phyloP scores from a whole-genome alignment of 202 grass and related monocot species.

The Saccharum hybrid region DNA sequence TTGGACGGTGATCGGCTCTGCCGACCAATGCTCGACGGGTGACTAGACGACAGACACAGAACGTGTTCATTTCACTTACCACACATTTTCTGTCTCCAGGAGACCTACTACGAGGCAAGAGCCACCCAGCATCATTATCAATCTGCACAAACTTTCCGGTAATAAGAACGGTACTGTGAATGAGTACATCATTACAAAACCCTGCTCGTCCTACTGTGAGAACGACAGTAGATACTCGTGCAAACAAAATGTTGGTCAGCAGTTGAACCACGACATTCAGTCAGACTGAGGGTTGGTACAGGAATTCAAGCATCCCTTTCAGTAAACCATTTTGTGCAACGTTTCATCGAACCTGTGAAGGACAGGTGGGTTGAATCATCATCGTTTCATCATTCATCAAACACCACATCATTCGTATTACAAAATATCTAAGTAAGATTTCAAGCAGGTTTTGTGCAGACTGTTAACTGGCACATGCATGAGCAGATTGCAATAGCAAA shows the following conservation, averaged over 20 bases:
- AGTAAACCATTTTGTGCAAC: slow-evolving; percentile 7
- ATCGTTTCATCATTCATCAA: slow-evolving; percentile 23
- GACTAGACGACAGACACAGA: not conserved
- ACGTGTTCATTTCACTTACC: not conserved
- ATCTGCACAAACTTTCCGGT: not conserved
- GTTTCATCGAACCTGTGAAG: not conserved
- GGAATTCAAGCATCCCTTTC: not conserved
- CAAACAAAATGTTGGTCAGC: not conserved
- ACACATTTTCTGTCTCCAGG: not conserved
- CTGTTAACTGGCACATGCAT: slow-evolving; percentile 1
- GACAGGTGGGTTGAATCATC: not conserved
- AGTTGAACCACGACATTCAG: not conserved
- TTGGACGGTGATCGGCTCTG: not conserved
- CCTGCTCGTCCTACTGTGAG: not conserved
- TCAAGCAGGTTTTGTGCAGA: not conserved
- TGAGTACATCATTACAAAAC: not conserved
- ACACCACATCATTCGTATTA: slow-evolving; percentile 9
- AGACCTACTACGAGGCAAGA: not conserved
- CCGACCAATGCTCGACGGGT: not conserved
- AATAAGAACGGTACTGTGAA: not conserved
- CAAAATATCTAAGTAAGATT: slow-evolving; percentile 21
- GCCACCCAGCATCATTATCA: not conserved
- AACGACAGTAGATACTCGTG: not conserved
- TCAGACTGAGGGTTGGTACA: not conserved
- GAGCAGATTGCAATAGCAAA: not conserved